Evolutionary conservation across 441 rosid species (phyloP).

Genomic region (Arabidopsis hybrid): DNA sequence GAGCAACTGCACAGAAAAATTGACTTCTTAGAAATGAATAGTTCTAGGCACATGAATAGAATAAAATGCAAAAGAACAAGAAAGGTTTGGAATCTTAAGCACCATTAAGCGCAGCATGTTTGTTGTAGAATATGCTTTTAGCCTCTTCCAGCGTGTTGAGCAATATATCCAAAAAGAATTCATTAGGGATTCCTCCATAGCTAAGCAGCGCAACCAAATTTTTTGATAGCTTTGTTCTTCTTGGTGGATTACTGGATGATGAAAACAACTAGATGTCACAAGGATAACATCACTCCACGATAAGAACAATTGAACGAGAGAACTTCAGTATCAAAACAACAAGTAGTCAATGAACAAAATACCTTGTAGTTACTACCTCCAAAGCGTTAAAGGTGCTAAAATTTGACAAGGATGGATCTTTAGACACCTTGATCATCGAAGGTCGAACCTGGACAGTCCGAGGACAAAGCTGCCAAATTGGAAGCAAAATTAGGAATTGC

Average conservation of each 20-base stretch:
- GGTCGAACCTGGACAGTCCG: conserved; percentile 61
- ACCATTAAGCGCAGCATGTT: conserved; percentile 67
- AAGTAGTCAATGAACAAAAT: conserved; percentile 16
- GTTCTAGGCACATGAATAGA: not conserved
- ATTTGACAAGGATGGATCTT: conserved; percentile 45
- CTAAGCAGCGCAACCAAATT: conserved; percentile 69
- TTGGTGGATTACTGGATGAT: conserved; percentile 49
- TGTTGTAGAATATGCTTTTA: conserved; percentile 47
- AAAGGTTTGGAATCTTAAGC: conserved; percentile 17
- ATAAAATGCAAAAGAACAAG: not conserved
- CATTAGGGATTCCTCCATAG: conserved; percentile 79
- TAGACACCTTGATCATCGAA: conserved; percentile 75
- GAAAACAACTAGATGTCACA: conserved; percentile 14
- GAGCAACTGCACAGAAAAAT: conserved; percentile 53
- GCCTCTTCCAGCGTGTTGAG: conserved; percentile 59
- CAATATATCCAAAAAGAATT: conserved; percentile 58
- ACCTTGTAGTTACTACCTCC: conserved; percentile 81
- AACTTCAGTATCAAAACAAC: not conserved
- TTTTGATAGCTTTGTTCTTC: conserved; percentile 55
- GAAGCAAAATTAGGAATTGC: conserved; percentile 11
- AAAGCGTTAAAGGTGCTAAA: conserved; percentile 51
- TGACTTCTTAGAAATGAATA: conserved; percentile 1
- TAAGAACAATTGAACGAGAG: not conserved
- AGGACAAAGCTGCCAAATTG: conserved; percentile 52
- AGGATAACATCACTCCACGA: not conserved